Evolutionary conservation across 495 filamentous ascomycete genomes (phyloP).

Genomic region (Hyphodiscus hymeniophilus): DNA sequence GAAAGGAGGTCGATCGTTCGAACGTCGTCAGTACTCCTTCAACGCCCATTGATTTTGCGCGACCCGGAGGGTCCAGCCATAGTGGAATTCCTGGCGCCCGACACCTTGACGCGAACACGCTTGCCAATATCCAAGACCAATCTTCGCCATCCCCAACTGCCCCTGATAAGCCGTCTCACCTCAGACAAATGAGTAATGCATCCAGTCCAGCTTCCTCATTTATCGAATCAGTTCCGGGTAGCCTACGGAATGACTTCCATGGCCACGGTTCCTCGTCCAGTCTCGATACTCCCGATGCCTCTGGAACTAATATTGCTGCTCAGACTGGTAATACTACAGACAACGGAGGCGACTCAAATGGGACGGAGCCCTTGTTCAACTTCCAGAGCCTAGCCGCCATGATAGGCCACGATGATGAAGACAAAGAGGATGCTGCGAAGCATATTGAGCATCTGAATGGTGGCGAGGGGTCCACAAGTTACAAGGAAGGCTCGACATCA

Average conservation of each 20-base stretch:
- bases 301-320: constrained; percentile 29
- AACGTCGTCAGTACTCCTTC: constrained; percentile 3
- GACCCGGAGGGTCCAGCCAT: constrained; percentile 13
- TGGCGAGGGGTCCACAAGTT: constrained; percentile 7
- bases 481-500: neutral
- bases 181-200: constrained; percentile 73
- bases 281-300: constrained; percentile 31
- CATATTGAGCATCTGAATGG: constrained; percentile 32
- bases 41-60: constrained; percentile 13
- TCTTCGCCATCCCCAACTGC: constrained; percentile 30
- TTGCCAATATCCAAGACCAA: constrained; percentile 23
- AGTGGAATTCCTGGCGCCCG: constrained; percentile 16
- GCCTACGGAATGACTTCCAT: constrained; percentile 32
- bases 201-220: constrained; percentile 74
- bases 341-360: constrained; percentile 35
- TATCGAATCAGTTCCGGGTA: constrained; percentile 52
- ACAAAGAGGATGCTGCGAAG: constrained; percentile 23
- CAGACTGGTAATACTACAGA: constrained; percentile 29
- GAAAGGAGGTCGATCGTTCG: constrained; percentile 69
- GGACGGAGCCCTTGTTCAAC: constrained; percentile 78
- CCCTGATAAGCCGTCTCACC: constrained; percentile 51
- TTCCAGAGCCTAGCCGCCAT: constrained; percentile 83
- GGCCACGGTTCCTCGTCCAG: constrained; percentile 35
- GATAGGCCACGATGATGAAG: constrained; percentile 61
- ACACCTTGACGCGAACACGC: constrained; percentile 15